These are phyloP conservation scores for Aspergillus latus DNA, from an alignment of 2,329 filamentous ascomycete species.

Conservation along the genomic window DNA sequence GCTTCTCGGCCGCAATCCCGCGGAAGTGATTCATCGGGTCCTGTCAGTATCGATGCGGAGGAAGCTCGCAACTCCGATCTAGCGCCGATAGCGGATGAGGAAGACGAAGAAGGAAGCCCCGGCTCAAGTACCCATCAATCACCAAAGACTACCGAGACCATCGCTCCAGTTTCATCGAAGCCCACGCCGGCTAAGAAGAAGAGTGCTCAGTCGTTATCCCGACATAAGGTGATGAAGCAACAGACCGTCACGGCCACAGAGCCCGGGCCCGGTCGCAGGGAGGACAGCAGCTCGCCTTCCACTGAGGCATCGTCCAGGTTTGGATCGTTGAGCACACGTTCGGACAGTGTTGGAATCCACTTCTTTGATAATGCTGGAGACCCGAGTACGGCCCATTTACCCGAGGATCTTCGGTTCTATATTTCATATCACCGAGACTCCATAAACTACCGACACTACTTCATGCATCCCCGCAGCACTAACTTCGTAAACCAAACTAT, in stretches of 20 bases:
- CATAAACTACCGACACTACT: constrained; percentile 80
- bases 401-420: constrained; percentile 73
- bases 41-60: constrained; percentile 39
- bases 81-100: constrained; percentile 47
- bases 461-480: constrained; percentile 67
- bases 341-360: constrained; percentile 31
- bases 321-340: constrained; percentile 37
- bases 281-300: constrained; percentile 53
- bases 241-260: constrained; percentile 24
- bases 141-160: constrained; percentile 20
- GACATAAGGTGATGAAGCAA: constrained; percentile 30
- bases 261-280: constrained; percentile 41
- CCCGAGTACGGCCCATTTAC: constrained; percentile 33
- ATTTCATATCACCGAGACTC: constrained; percentile 75
- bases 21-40: constrained; percentile 55
- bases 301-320: constrained; percentile 48
- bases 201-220: constrained; percentile 32
- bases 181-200: constrained; percentile 28
- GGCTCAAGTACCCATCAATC: constrained; percentile 25
- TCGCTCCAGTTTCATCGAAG: constrained; percentile 22
- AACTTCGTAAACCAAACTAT: constrained; percentile 73
- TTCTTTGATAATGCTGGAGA: constrained; percentile 25
- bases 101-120: constrained; percentile 31
- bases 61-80: constrained; percentile 35
- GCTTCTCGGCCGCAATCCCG: constrained; percentile 38